A percentile compares a stretch with the other conserved stretches of the same genome.
phyloP scores from a whole-genome alignment of 2,329 filamentous ascomycete species.

The Aspergillaceae sp. region DNA sequence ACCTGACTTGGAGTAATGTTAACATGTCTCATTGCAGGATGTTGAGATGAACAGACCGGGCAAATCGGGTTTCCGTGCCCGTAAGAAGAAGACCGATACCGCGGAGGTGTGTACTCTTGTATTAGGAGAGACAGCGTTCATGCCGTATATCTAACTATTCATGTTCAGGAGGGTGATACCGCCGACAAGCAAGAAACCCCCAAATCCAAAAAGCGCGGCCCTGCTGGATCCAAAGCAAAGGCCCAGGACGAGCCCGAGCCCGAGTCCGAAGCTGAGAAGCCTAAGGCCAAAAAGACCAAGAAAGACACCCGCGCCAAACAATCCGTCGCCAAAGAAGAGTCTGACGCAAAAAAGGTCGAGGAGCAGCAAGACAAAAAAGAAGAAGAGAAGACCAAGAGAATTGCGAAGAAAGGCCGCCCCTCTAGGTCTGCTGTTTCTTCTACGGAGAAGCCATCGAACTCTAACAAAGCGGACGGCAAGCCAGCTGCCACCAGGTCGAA shows the following conservation, averaged over 20 bases:
- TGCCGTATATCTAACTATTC: not conserved
- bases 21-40: conserved; percentile 46
- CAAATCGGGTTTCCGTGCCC: conserved; percentile 52
- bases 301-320: conserved; percentile 8
- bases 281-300: conserved; percentile 11
- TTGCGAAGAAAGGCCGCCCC: conserved; percentile 14
- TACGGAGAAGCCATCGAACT: not conserved
- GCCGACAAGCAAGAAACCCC: conserved; percentile 8
- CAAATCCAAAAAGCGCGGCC: conserved; percentile 12
- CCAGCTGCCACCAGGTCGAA: conserved; percentile 9
- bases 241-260: conserved; percentile 9
- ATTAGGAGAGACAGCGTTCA: too few species aligned
- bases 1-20: conserved; percentile 1
- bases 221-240: conserved; percentile 1
- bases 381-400: conserved; percentile 4
- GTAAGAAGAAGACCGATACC: conserved; percentile 26
- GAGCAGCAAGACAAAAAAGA: not conserved
- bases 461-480: conserved; percentile 1
- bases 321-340: not conserved
- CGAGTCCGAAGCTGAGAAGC: conserved; percentile 7
- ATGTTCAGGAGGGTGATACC: conserved; percentile 6
- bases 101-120: conserved; percentile 16
- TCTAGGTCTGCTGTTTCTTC: conserved; percentile 5
- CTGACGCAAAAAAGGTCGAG: not conserved
- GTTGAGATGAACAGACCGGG: conserved; percentile 64